These are phyloP conservation scores for Neonectria coccinea DNA, from an alignment of 2,329 filamentous ascomycete species.

Conservation along the genomic window DNA sequence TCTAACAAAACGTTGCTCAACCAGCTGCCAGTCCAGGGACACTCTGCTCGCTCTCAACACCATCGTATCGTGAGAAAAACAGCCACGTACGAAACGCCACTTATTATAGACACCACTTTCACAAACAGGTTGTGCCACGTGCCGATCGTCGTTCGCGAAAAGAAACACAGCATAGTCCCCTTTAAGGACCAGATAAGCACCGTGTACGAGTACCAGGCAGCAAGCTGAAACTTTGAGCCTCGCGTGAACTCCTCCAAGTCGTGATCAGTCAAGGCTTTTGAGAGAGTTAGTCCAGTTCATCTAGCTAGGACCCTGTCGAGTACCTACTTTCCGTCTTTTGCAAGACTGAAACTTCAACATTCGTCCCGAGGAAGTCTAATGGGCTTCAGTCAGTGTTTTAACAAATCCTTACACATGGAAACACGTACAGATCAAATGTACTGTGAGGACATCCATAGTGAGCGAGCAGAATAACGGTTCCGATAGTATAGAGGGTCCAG, in stretches of 20 bases:
- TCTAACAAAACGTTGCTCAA: slow-evolving; percentile 1
- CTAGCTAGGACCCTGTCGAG: fast-evolving
- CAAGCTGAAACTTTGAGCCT: slow-evolving; percentile 54
- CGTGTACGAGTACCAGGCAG: slow-evolving; percentile 56
- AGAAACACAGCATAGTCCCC: slow-evolving; percentile 47
- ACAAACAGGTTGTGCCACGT: slow-evolving; percentile 42
- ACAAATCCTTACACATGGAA: fast-evolving
- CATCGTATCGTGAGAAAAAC: slow-evolving; percentile 39
- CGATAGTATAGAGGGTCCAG: slow-evolving; percentile 50
- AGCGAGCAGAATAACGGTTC: slow-evolving; percentile 46
- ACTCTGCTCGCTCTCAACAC: too few relatives aligned
- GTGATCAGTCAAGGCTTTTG: slow-evolving; percentile 36
- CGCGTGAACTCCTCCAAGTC: slow-evolving; percentile 46
- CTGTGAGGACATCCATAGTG: slow-evolving; percentile 51
- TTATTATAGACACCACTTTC: slow-evolving; percentile 26
- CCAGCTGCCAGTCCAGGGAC: too few relatives aligned
- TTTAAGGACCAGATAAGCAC: slow-evolving; percentile 52
- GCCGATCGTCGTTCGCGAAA: slow-evolving; percentile 45
- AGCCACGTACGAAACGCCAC: slow-evolving; percentile 26
- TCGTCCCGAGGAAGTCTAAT: slow-evolving; percentile 36
- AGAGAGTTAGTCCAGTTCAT: not conserved
- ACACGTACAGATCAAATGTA: slow-evolving; percentile 49
- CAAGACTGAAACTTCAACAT: slow-evolving; percentile 33
- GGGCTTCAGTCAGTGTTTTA: not conserved
- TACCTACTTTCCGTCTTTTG: slow-evolving; percentile 21